Base-by-base conservation (phyloP, 2,329 filamentous ascomycete genomes). In the Stachybotrys echinatus region DNA sequence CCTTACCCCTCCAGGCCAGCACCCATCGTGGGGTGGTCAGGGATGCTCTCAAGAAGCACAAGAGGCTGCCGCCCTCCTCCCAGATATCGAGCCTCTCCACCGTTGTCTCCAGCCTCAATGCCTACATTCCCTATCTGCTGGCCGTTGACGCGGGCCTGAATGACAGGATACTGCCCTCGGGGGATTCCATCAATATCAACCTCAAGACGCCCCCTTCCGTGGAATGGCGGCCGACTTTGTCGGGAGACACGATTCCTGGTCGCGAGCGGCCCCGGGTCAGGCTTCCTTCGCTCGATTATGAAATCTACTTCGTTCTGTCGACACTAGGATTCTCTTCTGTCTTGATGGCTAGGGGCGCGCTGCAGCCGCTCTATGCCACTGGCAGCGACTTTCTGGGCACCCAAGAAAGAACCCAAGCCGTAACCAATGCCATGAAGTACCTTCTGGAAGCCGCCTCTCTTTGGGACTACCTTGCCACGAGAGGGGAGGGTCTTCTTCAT, bases 11-110 rank as follows among this genome's bases (percentile, higher is more conserved):
- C 59, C 81, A 82, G 49, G 86, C 90, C 20, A 92, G 91, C 57
- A 92, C 89, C 8, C 84, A 89, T 62, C 89, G 94, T 52, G 88
- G 88, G 58, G 82, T 95, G 18, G 79, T 96, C 47, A 85, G 90
- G 60, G 85, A 92, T 67, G 81, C 84, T 3, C 77, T 99, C 52
- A 97, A 97, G 72, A 84, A 84, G 59, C 85, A 96, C 75, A 97
- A 96, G 69, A 84, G 90, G 48, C 80, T 96, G n/a, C 79, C 88
- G 4, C 76, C 87, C 8, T 65, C 80, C 10, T 84, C 88, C 21
- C 88, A 90, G 66, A 73, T 83, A 6, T 75, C 84, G 20, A 84
- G 90, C 62, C 77, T 99, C 6, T 75, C 82, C 21, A 79, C 80
- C 6, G 76, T 97, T 37, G 75, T 89, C 49, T 77, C 84, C 31